Percentiles rank a stretch among this genome's conserved stretches.
These are phyloP conservation scores for Ascochyta pisi DNA, from an alignment of 2,329 filamentous ascomycete species.

Conservation along the genomic window DNA sequence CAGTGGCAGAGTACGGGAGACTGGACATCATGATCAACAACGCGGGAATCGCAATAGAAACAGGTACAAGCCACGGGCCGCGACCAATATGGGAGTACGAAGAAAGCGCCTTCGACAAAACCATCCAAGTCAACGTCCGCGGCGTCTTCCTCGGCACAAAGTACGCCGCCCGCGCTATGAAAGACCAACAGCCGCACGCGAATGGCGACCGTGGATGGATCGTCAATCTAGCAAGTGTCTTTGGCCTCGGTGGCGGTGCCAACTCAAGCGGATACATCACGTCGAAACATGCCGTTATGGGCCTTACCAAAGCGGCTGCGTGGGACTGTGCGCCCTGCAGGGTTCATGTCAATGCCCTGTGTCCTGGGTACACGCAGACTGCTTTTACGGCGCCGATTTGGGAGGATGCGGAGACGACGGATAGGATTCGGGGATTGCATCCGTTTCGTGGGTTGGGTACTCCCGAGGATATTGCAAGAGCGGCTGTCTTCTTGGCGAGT, in stretches of 20 bases:
- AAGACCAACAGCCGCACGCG: slow-evolving; percentile 52
- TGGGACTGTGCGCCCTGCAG: slow-evolving; percentile 57
- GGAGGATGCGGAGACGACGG: slow-evolving; percentile 11
- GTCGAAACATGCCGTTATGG: slow-evolving; percentile 59
- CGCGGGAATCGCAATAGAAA: slow-evolving; percentile 57
- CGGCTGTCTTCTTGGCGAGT: slow-evolving; percentile 56
- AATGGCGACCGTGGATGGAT: slow-evolving; percentile 57
- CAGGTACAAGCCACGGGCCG: slow-evolving; percentile 26
- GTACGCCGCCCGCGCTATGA: slow-evolving; percentile 58
- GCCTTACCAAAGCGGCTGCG: slow-evolving; percentile 58
- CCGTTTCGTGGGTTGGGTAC: slow-evolving; percentile 42
- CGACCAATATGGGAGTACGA: slow-evolving; percentile 55
- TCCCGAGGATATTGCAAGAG: slow-evolving; percentile 43
- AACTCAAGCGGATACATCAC: slow-evolving; percentile 50
- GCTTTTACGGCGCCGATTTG: slow-evolving; percentile 35
- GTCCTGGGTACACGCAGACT: slow-evolving; percentile 56
- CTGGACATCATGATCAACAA: slow-evolving; percentile 58
- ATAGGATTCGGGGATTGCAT: slow-evolving; percentile 29
- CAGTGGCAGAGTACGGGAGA: slow-evolving; percentile 56
- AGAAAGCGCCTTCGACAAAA: slow-evolving; percentile 56
- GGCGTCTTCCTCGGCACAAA: slow-evolving; percentile 56
- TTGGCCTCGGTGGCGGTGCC: slow-evolving; percentile 3
- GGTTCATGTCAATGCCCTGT: slow-evolving; percentile 63
- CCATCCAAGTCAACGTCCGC: slow-evolving; percentile 47
- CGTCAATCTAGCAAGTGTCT: slow-evolving; percentile 63